Evolutionary conservation across 345 rosid species (phyloP), one percentile per base, ranked within the genome.

Genomic region (Pseudoturritis turrita): DNA sequence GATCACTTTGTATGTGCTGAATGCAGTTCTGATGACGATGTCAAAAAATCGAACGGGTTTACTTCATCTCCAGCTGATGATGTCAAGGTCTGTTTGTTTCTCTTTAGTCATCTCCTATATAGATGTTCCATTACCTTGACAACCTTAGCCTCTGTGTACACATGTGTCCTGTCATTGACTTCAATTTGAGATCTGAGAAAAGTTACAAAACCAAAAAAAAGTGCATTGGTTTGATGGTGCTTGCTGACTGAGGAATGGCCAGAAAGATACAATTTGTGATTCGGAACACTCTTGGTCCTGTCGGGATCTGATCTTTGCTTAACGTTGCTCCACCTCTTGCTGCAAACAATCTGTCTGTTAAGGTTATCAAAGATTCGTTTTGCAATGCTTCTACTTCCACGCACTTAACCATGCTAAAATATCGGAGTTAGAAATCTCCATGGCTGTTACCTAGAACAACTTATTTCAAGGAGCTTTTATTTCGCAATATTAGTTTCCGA

Each of bases 1-100:
- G 96, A 90, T 71, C 87, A 83, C 77, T 90, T 90, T 78, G 73
- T 85, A 18, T 90, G 96, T 58, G 81, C 86, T 9, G 91, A 88
- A 62, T 90, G 96, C 79, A 79, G 82, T 29, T 79, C 85, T 5
- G 90, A 87, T 64, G 89, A 83, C 23, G 88, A 83, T 72, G 78
- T 81, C 50, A 87, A 87, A 75, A 84, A 85, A 78, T 71, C 90
- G 37, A 84, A 84, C 59, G 74, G 80, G 19, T 85, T 74, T 55
- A 64, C 78, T 3, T 79, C 78, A 37, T 83, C 90, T 50, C 85
- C 92, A 25, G 77, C 83, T 21, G 75, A 77, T 64, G 96, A 89
- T 57, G 72, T 58, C 55, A 85, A 89, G 89, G 96, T 87, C 59
- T 36, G 85, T 68, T 43, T 45, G 5, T 55, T 56, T 70, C 51